Conservation (phyloP, 2,329 filamentous ascomycete species). For the Drechslerella coelobrocha region DNA sequence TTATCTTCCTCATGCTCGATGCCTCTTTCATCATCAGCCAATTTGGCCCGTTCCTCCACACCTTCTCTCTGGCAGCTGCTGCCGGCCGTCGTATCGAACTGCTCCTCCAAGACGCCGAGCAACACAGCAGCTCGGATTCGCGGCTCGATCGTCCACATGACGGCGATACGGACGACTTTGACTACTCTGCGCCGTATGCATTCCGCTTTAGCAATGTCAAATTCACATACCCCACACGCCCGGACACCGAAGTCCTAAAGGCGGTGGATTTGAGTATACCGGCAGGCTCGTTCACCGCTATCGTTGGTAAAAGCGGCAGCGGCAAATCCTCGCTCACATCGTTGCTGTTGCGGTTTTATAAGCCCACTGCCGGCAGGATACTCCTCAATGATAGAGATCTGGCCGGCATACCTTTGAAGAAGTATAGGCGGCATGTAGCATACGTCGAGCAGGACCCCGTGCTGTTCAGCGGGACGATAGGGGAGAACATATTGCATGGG, state of each 20-base stretch:
- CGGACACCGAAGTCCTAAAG: slow-evolving; percentile 59
- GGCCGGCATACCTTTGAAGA: slow-evolving; percentile 61
- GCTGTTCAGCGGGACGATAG: slow-evolving; percentile 69
- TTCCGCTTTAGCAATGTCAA: slow-evolving; percentile 58
- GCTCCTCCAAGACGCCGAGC: slow-evolving; percentile 37
- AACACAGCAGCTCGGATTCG: too few species aligned
- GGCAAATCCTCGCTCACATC: slow-evolving; percentile 67
- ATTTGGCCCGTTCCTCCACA: slow-evolving; percentile 69
- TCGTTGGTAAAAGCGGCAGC: slow-evolving; percentile 67
- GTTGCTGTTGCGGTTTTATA: slow-evolving; percentile 67
- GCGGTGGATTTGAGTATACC: slow-evolving; percentile 58
- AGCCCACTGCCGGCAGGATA: slow-evolving; percentile 63
- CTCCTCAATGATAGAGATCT: slow-evolving; percentile 63
- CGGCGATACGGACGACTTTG: background rate
- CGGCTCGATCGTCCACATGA: background rate
- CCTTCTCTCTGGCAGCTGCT: slow-evolving; percentile 64
- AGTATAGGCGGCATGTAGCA: slow-evolving; percentile 66
- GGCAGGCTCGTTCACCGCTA: slow-evolving; percentile 64
- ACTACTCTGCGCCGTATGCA: slow-evolving; percentile 52
- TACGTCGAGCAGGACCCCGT: slow-evolving; percentile 74
- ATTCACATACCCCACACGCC: slow-evolving; percentile 59
- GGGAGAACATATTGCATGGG: slow-evolving; percentile 65
- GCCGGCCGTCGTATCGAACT: slow-evolving; percentile 57
- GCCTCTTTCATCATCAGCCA: slow-evolving; percentile 69
- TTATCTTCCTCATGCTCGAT: slow-evolving; percentile 70